These are phyloP conservation scores for Arxiozyma telluris DNA, from an alignment of 1,139 yeast species.

Conservation along the genomic window DNA sequence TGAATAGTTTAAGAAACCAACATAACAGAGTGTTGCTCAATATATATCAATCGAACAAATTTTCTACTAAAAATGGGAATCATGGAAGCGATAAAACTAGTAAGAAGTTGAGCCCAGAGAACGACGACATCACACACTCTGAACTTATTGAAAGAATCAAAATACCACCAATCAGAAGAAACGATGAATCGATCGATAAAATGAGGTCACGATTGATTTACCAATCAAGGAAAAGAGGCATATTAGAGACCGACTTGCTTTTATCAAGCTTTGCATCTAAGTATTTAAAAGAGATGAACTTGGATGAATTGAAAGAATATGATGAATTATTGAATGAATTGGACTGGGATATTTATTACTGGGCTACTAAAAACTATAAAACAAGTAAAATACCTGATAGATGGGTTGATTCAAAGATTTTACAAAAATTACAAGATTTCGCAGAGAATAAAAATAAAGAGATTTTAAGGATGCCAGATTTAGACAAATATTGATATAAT, in stretches of 20 bases:
- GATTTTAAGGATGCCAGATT: slow-evolving; percentile 78
- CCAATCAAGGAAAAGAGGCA: slow-evolving; percentile 93
- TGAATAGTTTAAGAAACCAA: too few species aligned
- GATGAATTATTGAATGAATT: slow-evolving; percentile 80
- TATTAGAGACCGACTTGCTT: slow-evolving; percentile 81
- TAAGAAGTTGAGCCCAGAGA: background rate
- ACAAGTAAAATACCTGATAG: slow-evolving; percentile 79
- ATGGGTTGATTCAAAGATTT: slow-evolving; percentile 63
- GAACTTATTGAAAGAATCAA: slow-evolving; percentile 33
- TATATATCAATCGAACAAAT: too few species aligned
- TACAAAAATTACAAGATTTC: slow-evolving; percentile 59
- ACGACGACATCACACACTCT: background rate
- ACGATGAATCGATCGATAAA: slow-evolving; percentile 62
- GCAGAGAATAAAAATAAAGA: slow-evolving; percentile 66
- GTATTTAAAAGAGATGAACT: slow-evolving; percentile 50
- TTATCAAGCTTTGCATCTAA: slow-evolving; percentile 78
- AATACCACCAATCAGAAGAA: slow-evolving; percentile 67
- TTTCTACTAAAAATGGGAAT: too few species aligned
- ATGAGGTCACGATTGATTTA: slow-evolving; percentile 82
- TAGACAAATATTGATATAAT: slow-evolving; percentile 29
- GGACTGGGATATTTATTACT: slow-evolving; percentile 97
- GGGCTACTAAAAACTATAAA: slow-evolving; percentile 83
- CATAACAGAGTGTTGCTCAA: too few species aligned
- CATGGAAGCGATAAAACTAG: too few species aligned
- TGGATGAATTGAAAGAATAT: slow-evolving; percentile 72